A percentile compares a stretch with the other conserved stretches of the same genome.
phyloP scores from a whole-genome alignment of 2,329 filamentous ascomycete genomes.

The Gaeumannomyces sp. region DNA sequence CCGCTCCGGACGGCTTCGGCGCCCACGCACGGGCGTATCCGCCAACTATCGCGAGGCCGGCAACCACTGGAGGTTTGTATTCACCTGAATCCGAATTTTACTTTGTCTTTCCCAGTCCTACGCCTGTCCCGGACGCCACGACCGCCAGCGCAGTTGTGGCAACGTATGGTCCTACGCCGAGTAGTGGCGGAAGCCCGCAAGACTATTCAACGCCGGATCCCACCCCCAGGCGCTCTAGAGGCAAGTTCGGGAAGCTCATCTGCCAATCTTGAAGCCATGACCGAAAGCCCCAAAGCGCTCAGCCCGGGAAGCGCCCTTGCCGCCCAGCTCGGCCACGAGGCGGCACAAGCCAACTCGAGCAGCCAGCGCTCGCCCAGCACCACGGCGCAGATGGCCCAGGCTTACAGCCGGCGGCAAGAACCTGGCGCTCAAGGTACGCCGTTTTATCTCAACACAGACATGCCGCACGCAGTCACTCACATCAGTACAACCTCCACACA shows the following conservation, averaged over 20 bases:
- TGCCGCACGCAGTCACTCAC: not conserved
- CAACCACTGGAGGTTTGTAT: constrained; percentile 50
- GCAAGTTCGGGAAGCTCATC: constrained; percentile 6
- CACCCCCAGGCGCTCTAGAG: not conserved
- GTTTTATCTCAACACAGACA: not conserved
- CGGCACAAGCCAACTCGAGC: constrained; percentile 22
- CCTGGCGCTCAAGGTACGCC: constrained; percentile 1
- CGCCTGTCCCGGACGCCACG: too few species aligned
- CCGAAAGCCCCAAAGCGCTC: constrained; percentile 80
- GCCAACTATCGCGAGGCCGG: constrained; percentile 51
- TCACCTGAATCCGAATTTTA: constrained; percentile 26
- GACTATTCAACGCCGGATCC: not conserved
- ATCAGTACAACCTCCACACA: not conserved
- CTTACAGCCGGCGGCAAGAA: constrained; percentile 47
- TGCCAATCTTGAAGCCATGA: constrained; percentile 48
- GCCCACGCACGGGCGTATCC: constrained; percentile 75
- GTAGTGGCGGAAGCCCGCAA: constrained; percentile 1
- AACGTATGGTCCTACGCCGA: not conserved
- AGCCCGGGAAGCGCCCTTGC: constrained; percentile 53
- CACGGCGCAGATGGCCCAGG: constrained; percentile 58
- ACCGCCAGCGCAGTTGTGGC: constrained; percentile 6
- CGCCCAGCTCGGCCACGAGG: constrained; percentile 40
- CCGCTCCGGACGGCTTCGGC: constrained; percentile 43
- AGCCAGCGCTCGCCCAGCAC: constrained; percentile 62
- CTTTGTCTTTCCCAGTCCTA: too few species aligned